Conservation (phyloP, 2,329 filamentous ascomycete species). For the Penicillium sp. region DNA sequence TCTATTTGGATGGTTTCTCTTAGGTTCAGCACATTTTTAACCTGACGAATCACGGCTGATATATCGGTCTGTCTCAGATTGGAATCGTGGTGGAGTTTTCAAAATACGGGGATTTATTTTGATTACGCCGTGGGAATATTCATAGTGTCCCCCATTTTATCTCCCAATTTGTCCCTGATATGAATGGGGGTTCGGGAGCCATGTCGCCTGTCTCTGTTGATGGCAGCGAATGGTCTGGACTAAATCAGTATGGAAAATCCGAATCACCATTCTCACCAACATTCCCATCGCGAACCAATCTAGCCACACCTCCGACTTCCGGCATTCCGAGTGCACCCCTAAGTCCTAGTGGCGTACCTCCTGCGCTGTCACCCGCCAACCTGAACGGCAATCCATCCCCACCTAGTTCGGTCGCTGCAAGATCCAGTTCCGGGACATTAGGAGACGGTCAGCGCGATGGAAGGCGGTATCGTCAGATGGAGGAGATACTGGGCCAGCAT, state of each 20-base stretch:
- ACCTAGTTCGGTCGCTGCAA: conserved; percentile 73
- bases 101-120: conserved; percentile 1
- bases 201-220: conserved; percentile 78
- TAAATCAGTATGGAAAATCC: conserved; percentile 61
- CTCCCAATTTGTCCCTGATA: conserved; percentile 40
- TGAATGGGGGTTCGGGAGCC: conserved; percentile 72
- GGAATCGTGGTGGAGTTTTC: conserved; percentile 11
- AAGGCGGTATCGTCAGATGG: conserved; percentile 57
- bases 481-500: conserved; percentile 74
- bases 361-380: conserved; percentile 16
- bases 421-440: conserved; percentile 75
- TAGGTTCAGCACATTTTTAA: too few species aligned
- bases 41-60: neutral
- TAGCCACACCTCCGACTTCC: conserved; percentile 69
- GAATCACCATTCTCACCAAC: conserved; percentile 45
- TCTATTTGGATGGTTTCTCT: conserved; percentile 21
- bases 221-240: conserved; percentile 76
- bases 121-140: neutral
- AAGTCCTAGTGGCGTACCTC: conserved; percentile 54
- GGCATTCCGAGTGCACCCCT: conserved; percentile 55
- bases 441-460: conserved; percentile 58
- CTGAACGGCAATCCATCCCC: conserved; percentile 65
- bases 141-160: neutral
- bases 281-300: conserved; percentile 46
- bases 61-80: conserved; percentile 15